These are phyloP conservation scores for Truncatella angustata DNA, from an alignment of 2,329 filamentous ascomycete species.

Conservation along the genomic window DNA sequence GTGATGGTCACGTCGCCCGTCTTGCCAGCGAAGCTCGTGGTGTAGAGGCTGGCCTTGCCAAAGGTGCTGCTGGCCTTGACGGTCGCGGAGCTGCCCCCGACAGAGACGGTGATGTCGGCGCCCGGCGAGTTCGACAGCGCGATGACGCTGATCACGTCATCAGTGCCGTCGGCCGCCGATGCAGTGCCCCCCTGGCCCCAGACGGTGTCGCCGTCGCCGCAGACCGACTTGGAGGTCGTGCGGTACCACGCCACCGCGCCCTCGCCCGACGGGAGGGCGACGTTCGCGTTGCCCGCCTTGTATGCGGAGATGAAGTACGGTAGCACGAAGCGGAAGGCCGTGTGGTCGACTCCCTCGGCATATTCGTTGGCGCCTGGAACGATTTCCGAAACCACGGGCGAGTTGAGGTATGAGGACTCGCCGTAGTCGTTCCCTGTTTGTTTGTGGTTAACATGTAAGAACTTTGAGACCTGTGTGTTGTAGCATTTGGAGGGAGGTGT, in stretches of 20 bases:
- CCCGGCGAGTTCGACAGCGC: conserved; percentile 30
- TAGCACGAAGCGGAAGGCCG: conserved; percentile 45
- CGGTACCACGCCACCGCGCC: conserved; percentile 43
- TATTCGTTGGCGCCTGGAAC: conserved; percentile 47
- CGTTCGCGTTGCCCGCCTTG: conserved; percentile 39
- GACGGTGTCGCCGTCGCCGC: conserved; percentile 34
- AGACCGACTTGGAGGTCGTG: conserved; percentile 28
- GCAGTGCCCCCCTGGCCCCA: conserved; percentile 36
- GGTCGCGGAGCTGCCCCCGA: conserved; percentile 32
- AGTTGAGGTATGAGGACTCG: conserved; percentile 56
- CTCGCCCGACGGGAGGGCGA: conserved; percentile 24
- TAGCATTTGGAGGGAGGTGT: background rate
- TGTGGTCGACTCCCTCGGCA: conserved; percentile 44
- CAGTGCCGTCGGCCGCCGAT: conserved; percentile 33
- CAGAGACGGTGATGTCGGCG: conserved; percentile 31
- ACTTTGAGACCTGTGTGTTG: background rate
- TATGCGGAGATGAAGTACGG: conserved; percentile 43
- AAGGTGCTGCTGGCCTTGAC: conserved; percentile 27
- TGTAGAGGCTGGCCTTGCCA: conserved; percentile 33
- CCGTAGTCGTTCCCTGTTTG: conserved; percentile 54
- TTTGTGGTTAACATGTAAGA: background rate
- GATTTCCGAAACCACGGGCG: conserved; percentile 38
- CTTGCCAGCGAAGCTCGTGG: conserved; percentile 34
- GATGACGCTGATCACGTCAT: conserved; percentile 45
- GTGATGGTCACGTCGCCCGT: conserved; percentile 38